These are phyloP conservation scores for Psilocybe cubensis DNA, from an alignment of 768 basidiomycete genomes.

Conservation along the genomic window DNA sequence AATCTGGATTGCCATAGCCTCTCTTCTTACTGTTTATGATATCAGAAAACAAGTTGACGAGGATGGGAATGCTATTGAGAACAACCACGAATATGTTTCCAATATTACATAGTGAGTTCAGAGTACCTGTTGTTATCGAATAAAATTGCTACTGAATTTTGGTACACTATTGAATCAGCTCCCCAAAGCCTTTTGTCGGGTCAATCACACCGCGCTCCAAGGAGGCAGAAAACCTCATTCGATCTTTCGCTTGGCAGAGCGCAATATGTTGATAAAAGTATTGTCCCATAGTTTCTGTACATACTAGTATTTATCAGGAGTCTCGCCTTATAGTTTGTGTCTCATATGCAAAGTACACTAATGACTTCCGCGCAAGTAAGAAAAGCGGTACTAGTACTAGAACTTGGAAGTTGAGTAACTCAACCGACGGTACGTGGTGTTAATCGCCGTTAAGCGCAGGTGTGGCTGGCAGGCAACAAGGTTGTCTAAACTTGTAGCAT, in stretches of 20 bases:
- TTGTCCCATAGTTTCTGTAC: too few relatives aligned
- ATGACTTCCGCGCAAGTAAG: too few relatives aligned
- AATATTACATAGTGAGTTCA: slow-evolving; percentile 19
- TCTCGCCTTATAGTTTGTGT: too few relatives aligned
- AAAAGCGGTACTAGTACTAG: too few relatives aligned
- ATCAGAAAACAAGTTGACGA: slow-evolving; percentile 24
- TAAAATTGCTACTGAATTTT: background rate
- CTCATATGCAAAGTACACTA: too few relatives aligned
- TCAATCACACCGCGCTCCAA: background rate
- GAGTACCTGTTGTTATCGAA: background rate
- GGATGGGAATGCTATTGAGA: slow-evolving; percentile 17
- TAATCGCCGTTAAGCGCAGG: too few relatives aligned
- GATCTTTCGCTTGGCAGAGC: background rate
- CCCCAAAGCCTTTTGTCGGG: background rate
- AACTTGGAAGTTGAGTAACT: too few relatives aligned
- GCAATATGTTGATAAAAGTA: too few relatives aligned
- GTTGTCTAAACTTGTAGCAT: too few relatives aligned
- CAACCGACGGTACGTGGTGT: too few relatives aligned
- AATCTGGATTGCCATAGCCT: slow-evolving; percentile 27
- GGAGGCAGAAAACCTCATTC: background rate
- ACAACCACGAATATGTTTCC: slow-evolving; percentile 18
- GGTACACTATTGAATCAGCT: background rate
- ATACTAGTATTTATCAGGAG: too few relatives aligned
- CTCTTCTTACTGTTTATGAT: slow-evolving; percentile 26
- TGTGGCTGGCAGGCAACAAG: too few relatives aligned